phyloP scores from a whole-genome alignment of 2,329 filamentous ascomycete species.

The Hypoxylon rubiginosum region DNA sequence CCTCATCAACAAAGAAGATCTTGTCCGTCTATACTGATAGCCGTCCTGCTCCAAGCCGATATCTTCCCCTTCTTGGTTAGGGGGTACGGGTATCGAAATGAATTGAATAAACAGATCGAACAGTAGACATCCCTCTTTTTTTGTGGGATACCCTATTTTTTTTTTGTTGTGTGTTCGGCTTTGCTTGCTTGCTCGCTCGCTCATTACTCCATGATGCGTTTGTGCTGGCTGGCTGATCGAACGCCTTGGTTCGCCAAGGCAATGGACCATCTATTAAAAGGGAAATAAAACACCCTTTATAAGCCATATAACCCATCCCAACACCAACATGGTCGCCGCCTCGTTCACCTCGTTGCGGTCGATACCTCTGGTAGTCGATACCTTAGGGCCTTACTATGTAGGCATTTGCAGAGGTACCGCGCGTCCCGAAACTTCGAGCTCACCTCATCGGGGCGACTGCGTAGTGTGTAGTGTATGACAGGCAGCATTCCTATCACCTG shows the following conservation, averaged over 20 bases:
- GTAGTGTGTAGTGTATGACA: conserved; percentile 41
- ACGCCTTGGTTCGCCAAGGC: conserved; percentile 14
- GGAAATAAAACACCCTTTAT: conserved; percentile 8
- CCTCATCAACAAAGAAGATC: conserved; percentile 30
- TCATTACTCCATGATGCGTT: conserved; percentile 32
- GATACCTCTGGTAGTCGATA: conserved; percentile 18
- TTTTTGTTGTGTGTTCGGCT: background rate
- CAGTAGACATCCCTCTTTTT: conserved; percentile 7
- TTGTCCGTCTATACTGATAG: conserved; percentile 2
- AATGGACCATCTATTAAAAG: conserved; percentile 1
- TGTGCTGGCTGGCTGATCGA: conserved; percentile 25
- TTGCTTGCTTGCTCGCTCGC: conserved; percentile 22
- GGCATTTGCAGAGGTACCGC: conserved; percentile 36
- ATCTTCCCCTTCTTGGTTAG: conserved; percentile 19
- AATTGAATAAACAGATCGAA: conserved; percentile 27
- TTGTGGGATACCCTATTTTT: background rate
- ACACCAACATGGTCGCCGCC: conserved; percentile 26
- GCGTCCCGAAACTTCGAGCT: conserved; percentile 39
- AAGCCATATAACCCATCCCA: conserved; percentile 15
- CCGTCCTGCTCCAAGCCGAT: conserved; percentile 6
- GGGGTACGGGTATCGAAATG: conserved; percentile 6
- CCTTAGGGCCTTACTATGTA: background rate
- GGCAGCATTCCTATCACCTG: conserved; percentile 44
- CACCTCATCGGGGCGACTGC: conserved; percentile 42
- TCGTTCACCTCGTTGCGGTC: no score